phyloP scores from a whole-genome alignment of 75 land plant genomes.

The Adiantum capillusveneris region DNA sequence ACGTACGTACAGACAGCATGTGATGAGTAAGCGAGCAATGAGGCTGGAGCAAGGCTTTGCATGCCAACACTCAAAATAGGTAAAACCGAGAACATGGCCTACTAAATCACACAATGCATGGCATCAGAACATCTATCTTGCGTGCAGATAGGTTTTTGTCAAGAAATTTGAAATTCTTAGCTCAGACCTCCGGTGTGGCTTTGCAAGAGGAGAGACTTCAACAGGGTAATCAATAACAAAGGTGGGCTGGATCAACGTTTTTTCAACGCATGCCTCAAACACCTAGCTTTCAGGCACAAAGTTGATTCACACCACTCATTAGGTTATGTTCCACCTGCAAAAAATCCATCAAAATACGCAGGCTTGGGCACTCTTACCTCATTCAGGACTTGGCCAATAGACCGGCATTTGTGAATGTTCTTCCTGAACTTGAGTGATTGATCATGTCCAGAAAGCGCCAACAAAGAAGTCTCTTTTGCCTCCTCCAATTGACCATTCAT shows the following conservation, averaged over 20 bases:
- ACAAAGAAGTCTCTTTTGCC: constrained; percentile 53
- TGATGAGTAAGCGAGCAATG: too few relatives aligned
- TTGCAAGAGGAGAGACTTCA: constrained; percentile 90
- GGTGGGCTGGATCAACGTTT: constrained; percentile 79
- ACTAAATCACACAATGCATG: too few relatives aligned
- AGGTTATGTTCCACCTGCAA: background rate
- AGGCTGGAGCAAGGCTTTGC: too few relatives aligned
- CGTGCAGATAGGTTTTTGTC: too few relatives aligned
- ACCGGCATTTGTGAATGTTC: constrained; percentile 39
- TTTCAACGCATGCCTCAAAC: constrained; percentile 75
- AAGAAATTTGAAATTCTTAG: too few relatives aligned
- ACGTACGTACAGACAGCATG: too few relatives aligned
- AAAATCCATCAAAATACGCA: background rate
- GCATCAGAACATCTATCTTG: too few relatives aligned
- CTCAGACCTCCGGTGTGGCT: constrained; percentile 76
- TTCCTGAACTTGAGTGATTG: background rate
- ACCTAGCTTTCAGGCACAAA: constrained; percentile 32
- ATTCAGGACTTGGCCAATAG: constrained; percentile 73
- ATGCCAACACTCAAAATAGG: too few relatives aligned
- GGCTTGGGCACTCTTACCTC: constrained; percentile 33
- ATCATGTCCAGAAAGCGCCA: constrained; percentile 21
- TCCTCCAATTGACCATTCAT: constrained; percentile 38
- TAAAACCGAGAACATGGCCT: too few relatives aligned
- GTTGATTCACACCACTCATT: background rate
- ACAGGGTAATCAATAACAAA: constrained; percentile 87